Percentiles rank a stretch among this genome's conserved stretches.
Conservation (phyloP, 1,284 basidiomycete species). For the Pseudozyma sp. region DNA sequence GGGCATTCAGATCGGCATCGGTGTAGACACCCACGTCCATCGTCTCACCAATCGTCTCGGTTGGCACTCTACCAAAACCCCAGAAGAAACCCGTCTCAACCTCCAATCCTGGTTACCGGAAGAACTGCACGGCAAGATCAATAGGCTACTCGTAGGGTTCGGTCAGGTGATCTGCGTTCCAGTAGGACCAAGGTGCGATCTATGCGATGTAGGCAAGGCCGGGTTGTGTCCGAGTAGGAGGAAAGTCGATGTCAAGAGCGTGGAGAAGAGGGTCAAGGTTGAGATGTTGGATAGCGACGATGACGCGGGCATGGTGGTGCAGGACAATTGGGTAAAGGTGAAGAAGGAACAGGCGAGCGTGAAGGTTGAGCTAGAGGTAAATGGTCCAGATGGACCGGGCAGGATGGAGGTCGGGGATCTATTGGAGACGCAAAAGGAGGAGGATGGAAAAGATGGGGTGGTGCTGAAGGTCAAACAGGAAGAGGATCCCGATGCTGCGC, state of each 20-base stretch:
- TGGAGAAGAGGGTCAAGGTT: constrained; percentile 46
- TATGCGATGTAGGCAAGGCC: constrained; percentile 51
- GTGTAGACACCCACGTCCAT: constrained; percentile 95
- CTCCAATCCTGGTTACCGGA: constrained; percentile 64
- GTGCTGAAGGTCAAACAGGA: constrained; percentile 21
- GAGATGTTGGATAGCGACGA: constrained; percentile 27
- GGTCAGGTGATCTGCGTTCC: constrained; percentile 86
- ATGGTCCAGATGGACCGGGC: neutral
- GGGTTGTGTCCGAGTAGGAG: constrained; percentile 59
- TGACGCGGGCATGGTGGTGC: neutral
- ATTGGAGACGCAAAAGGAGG: neutral
- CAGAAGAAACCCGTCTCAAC: constrained; percentile 79
- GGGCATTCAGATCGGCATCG: constrained; percentile 92
- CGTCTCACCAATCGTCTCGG: constrained; percentile 90
- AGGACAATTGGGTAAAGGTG: constrained; percentile 27
- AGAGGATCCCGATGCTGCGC: constrained; percentile 7
- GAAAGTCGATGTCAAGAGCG: constrained; percentile 47
- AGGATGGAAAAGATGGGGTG: constrained; percentile 1
- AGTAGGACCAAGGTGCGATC: constrained; percentile 82
- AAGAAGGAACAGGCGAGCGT: constrained; percentile 13
- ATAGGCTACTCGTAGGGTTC: constrained; percentile 65
- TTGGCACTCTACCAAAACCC: constrained; percentile 89
- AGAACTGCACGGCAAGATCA: constrained; percentile 57
- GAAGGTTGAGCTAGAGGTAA: constrained; percentile 38
- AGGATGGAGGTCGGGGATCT: constrained; percentile 14